Evolutionary conservation across 2,329 filamentous ascomycete genomes (phyloP), one percentile per base, ranked within the genome.

Genomic region (Calonectria hongkongensis): DNA sequence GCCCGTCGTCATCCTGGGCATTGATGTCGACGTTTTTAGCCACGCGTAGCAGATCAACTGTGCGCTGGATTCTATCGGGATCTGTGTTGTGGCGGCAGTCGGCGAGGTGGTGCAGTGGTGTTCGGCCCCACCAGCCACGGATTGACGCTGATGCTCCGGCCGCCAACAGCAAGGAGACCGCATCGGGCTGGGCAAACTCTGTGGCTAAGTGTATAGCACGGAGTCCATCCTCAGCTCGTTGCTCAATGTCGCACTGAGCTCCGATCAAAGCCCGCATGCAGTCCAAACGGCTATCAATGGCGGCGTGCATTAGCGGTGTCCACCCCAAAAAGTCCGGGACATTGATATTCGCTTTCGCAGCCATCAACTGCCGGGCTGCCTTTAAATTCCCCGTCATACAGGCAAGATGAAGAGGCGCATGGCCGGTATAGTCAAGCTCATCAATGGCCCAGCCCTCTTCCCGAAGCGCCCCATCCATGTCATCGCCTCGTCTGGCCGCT

Each of bases 301-400:
- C 27, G n/a, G 70, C 68, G 0, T 0, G 0, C 16, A 73, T 47
- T 2, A 78, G 69, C 2, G 71, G 75, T 2, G 74, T 73, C 0
- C 0, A 0, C 0, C 48, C 21, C 0, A 0, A 0, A 1, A 0
- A 1, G 39, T 3, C 1, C 1, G 1, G 56, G 7, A 39, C 12
- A 0, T 75, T 65, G 13, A 72, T 0, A 2, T 79, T 8, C 2
- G 74, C 72, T 0, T 64, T 63, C 10, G 63, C 74, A 0, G 5
- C 33, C 0, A 75, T 51, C 21, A 79, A 27, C 8, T 73, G 33
- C 30, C 66, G 41, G 0, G 75, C 9, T 15, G 30, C 67, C 0
- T 47, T 7, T 0, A 18, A 1, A 1, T 73, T 47, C 3, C 18
- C 3, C 0, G 0, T 0, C 0, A 0, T 0, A 1, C 21, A 0